Percentiles rank a stretch among this genome's conserved stretches.
Conservation (phyloP, 2,329 filamentous ascomycete genomes). For the Aspergillus chevalieri region DNA sequence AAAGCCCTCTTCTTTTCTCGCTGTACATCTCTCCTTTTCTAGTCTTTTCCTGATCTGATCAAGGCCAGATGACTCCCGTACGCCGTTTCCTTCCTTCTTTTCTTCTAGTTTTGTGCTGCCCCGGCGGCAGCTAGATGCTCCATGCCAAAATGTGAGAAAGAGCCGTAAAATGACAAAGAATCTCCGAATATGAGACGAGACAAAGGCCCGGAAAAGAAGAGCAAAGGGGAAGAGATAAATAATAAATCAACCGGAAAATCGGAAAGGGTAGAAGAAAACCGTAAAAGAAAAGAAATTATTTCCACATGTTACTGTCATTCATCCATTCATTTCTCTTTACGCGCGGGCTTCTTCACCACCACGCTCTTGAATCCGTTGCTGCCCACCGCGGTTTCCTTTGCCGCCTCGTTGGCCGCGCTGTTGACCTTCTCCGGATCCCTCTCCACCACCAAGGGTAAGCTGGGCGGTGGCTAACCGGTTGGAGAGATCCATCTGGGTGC, state of each 20-base stretch:
- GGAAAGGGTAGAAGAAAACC: constrained; percentile 6
- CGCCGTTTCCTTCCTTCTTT: constrained; percentile 22
- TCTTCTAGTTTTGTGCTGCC: constrained; percentile 3
- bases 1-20: constrained; percentile 3
- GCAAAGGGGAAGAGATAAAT: background rate
- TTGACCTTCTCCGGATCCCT: constrained; percentile 33
- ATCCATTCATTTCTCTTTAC: constrained; percentile 15
- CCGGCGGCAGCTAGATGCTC: constrained; percentile 2
- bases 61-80: constrained; percentile 29
- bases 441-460: constrained; percentile 53
- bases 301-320: constrained; percentile 3
- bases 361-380: constrained; percentile 35
- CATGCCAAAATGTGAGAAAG: constrained; percentile 9
- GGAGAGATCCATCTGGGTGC: constrained; percentile 96
- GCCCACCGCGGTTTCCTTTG: constrained; percentile 36
- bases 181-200: background rate
- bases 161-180: background rate
- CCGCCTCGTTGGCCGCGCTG: constrained; percentile 37
- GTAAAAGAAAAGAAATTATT: constrained; percentile 11
- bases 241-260: background rate
- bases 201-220: background rate
- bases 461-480: constrained; percentile 84
- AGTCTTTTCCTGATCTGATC: constrained; percentile 14
- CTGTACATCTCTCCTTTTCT: constrained; percentile 9
- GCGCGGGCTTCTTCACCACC: constrained; percentile 33